These are phyloP conservation scores for Candida xyloterini DNA, from an alignment of 805 yeast species.

Conservation along the genomic window DNA sequence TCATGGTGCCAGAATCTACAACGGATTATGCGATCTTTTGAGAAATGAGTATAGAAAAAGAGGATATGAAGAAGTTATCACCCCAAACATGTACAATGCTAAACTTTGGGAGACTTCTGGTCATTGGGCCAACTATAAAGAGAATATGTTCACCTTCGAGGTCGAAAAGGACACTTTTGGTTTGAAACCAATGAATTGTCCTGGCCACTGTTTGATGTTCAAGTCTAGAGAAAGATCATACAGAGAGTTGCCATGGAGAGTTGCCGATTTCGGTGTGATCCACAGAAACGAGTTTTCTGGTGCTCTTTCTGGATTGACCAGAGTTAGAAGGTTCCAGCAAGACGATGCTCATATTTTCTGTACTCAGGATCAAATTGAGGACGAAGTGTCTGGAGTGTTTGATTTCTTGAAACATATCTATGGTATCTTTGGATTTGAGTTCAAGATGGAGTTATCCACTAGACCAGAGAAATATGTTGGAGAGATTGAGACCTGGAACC, in stretches of 20 bases:
- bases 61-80: constrained; percentile 97
- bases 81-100: constrained; percentile 98
- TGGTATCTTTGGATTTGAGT: constrained; percentile 91
- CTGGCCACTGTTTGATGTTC: constrained; percentile 91
- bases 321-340: constrained; percentile 98
- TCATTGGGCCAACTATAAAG: constrained; percentile 97
- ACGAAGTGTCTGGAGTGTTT: constrained; percentile 78
- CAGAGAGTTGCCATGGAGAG: constrained; percentile 97
- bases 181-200: constrained; percentile 91
- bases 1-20: constrained; percentile 97
- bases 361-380: constrained; percentile 83
- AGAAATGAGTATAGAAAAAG: constrained; percentile 84
- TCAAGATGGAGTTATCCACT: constrained; percentile 95
- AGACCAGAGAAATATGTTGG: constrained; percentile 97
- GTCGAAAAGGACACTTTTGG: constrained; percentile 96
- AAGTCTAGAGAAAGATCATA: constrained; percentile 91
- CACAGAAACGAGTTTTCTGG: constrained; percentile 97
- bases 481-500: constrained; percentile 89
- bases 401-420: constrained; percentile 83
- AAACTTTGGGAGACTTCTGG: constrained; percentile 99
- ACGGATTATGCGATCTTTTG: constrained; percentile 74
- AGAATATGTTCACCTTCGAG: constrained; percentile 94
- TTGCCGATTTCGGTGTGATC: constrained; percentile 95
- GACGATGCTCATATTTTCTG: constrained; percentile 99
- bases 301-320: constrained; percentile 90